Conservation (phyloP, 441 rosid species). For the Syzygium syzygioides region DNA sequence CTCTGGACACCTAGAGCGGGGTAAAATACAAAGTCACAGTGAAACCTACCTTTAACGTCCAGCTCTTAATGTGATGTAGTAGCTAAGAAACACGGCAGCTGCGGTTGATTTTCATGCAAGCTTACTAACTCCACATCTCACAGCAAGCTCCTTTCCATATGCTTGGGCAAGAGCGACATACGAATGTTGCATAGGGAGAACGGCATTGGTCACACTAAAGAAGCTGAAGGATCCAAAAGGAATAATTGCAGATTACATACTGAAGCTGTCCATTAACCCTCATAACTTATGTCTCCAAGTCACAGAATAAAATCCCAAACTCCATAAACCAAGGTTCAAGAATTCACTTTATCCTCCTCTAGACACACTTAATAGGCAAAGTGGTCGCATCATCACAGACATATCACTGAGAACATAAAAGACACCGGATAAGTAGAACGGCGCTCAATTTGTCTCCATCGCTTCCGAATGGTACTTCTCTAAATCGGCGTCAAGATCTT, state of each 20-base stretch:
- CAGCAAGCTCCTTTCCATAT: slow-evolving; percentile 1
- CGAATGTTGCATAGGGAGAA: not conserved
- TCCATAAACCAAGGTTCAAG: slow-evolving; percentile 24
- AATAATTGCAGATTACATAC: slow-evolving; percentile 20
- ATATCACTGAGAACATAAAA: slow-evolving; percentile 19
- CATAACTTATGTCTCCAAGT: slow-evolving; percentile 27
- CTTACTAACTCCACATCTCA: not conserved
- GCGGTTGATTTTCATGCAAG: not conserved
- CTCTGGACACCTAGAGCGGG: not conserved
- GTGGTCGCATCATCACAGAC: slow-evolving; percentile 29
- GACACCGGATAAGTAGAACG: slow-evolving; percentile 9
- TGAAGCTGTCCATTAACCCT: slow-evolving; percentile 29
- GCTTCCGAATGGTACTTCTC: slow-evolving; percentile 72
- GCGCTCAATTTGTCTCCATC: slow-evolving; percentile 65
- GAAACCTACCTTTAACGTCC: not conserved
- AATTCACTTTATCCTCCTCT: slow-evolving; percentile 23
- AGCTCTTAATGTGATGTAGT: not conserved
- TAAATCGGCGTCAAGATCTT: slow-evolving; percentile 93
- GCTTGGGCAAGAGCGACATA: slow-evolving; percentile 15
- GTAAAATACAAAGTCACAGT: not conserved
- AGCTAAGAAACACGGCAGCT: not conserved
- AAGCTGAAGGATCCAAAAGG: slow-evolving; percentile 26
- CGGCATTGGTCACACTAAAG: slow-evolving; percentile 3
- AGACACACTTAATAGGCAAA: slow-evolving; percentile 26
- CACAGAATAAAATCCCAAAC: slow-evolving; percentile 31